phyloP scores from a whole-genome alignment of 176 grass and related monocot genomes.

The Triticum dicoccoides region DNA sequence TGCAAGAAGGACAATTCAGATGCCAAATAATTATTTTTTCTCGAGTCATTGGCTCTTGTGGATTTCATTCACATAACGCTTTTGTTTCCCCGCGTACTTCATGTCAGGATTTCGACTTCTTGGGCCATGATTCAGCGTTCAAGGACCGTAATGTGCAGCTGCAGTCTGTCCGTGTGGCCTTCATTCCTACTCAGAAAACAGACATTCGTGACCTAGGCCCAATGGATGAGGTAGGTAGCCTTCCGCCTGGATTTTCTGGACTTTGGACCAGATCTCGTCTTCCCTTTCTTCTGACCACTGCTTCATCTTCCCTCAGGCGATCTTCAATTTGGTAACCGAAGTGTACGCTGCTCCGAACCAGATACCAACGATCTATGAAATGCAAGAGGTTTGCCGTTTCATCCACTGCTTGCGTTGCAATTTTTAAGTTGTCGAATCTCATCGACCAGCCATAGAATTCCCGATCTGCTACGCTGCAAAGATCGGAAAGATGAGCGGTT shows the following conservation, averaged over 20 bases:
- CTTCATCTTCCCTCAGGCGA: constrained; percentile 40
- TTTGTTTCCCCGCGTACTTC: neutral
- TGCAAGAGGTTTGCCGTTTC: constrained; percentile 65
- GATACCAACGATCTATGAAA: constrained; percentile 67
- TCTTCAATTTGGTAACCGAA: constrained; percentile 90
- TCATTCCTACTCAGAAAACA: constrained; percentile 79
- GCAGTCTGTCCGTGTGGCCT: constrained; percentile 77
- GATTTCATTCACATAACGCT: neutral
- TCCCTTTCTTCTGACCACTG: too few relatives aligned
- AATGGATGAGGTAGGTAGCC: constrained; percentile 73
- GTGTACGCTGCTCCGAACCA: constrained; percentile 85
- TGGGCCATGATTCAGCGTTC: constrained; percentile 90
- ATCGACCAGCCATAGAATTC: neutral
- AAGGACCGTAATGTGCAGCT: constrained; percentile 74
- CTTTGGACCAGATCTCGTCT: neutral
- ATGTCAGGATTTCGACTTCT: constrained; percentile 83
- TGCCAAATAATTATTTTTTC: neutral
- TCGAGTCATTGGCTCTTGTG: neutral
- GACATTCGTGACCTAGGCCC: constrained; percentile 82
- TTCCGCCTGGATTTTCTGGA: neutral
- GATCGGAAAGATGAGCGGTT: neutral
- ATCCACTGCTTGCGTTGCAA: neutral
- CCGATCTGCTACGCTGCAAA: too few relatives aligned
- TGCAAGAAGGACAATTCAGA: constrained; percentile 1
- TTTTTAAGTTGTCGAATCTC: neutral